Evolutionary conservation across 83 land plant species (phyloP), one percentile per base, ranked within the genome.

Genomic region (Thuja plicata): DNA sequence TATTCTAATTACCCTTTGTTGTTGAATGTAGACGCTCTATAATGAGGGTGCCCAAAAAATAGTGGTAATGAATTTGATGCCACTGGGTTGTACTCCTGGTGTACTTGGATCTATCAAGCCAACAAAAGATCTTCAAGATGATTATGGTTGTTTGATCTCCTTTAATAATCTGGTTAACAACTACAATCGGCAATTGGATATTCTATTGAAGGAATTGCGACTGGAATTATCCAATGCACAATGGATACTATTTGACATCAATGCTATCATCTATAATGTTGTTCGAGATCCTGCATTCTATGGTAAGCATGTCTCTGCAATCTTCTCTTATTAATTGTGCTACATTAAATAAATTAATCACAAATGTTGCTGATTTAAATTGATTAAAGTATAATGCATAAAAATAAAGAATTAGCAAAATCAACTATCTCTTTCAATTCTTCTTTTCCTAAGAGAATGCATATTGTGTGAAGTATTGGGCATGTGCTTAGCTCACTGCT

Each of bases 11-110:
- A 8, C 8, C 24, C 24, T 24, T 5, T 85, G 5, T 43, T 46
- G 10, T 48, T 48, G 66, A 24, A 43, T 50, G 87, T 70, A 85
- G 55, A 50, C 37, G 66, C 80, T 87, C 21, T 57, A 87, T 35
- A 40, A 12, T 3, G 76, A 57, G 40, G 88, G 88, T 57, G 88
- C 88, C 32, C 10, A 3, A 10, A 87, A 87, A 40, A 4, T 87
- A 40, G 27, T 87, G 34, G 88, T 87, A 40, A 62, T 62, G 80
- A 57, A 55, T 41, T 15, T 87, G 80, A 13, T 62, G 8, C 80
- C 88, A 1, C n/a, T 87, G 11, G 88, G 88, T 55, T 87, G 88
- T 66, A 35, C 27, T 1, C 74, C 88, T 34, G 37, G 38, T 50
- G 45, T 87, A 1, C 74, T 70, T 27, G 88, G 74, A 30, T 5